Base-by-base conservation (phyloP, 1,284 basidiomycete species). In the Baeospora myosura region DNA sequence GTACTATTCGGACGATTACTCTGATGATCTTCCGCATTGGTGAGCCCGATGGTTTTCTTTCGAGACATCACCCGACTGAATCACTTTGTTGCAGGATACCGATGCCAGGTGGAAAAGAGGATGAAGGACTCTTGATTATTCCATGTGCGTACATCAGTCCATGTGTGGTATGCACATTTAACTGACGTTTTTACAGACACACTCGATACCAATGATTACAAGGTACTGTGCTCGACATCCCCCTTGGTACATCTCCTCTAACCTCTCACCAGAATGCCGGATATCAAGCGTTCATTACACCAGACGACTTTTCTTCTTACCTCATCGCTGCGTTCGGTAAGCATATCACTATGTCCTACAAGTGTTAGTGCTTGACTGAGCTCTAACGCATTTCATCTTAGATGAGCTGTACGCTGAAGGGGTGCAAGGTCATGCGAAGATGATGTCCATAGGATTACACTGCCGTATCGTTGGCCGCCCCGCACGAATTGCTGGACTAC, bases 341-440 rank as follows among this genome's bases (percentile, higher is more conserved):
- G n/a, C n/a, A n/a, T n/a, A n/a, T n/a, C n/a, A n/a, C n/a, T n/a
- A n/a, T n/a, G n/a, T n/a, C n/a, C n/a, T n/a, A n/a, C n/a, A n/a
- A n/a, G n/a, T n/a, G n/a, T n/a, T n/a, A n/a, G n/a, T n/a, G n/a
- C n/a, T n/a, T n/a, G n/a, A n/a, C n/a, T n/a, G n/a, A n/a, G n/a
- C n/a, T n/a, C n/a, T n/a, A n/a, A n/a, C n/a, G n/a, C n/a, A n/a
- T n/a, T n/a, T n/a, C n/a, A n/a, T n/a, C n/a, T n/a, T n/a, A n/a
- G 46, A 47, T 24, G 46, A 44, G 38, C 36, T 47, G 21, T 47
- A 47, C 23, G 34, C 35, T 2, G 46, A 47, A 38, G 46, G 46
- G n/a, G 17, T 18, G 16, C 21, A 17, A 16, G 46, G 46, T 14
- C 42, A 44, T 16, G 24, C 46, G 11, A 47, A 47, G 35, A 47